Percentiles rank a stretch among this genome's conserved stretches.
Evolutionary conservation across 2,329 filamentous ascomycete species (phyloP).

Genomic region (Colletotrichum higginsianum): DNA sequence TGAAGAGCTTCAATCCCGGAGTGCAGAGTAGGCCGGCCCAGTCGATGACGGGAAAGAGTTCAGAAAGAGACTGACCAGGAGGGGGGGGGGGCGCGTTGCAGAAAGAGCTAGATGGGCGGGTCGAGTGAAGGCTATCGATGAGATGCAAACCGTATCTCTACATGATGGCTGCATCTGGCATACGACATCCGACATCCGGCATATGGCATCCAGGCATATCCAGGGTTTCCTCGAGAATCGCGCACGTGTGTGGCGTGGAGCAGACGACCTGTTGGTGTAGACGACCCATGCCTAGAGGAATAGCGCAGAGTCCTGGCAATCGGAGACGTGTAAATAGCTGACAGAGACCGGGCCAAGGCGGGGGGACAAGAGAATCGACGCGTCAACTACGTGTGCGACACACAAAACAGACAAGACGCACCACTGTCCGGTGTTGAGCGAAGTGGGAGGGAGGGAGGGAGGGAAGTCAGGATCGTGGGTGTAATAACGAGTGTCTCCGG

Average conservation of each 20-base stretch:
- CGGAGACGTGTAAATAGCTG: conserved; percentile 14
- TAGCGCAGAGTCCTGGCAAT: conserved; percentile 27
- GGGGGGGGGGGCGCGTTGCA: neutral
- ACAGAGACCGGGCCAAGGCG: conserved; percentile 18
- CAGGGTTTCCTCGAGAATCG: neutral
- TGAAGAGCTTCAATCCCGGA: conserved; percentile 27
- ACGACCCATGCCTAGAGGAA: conserved; percentile 25
- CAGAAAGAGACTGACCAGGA: neutral
- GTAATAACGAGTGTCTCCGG: neutral
- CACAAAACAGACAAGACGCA: conserved; percentile 1
- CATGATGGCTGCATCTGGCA: conserved; percentile 14
- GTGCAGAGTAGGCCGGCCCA: conserved; percentile 15
- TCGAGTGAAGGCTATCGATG: conserved; percentile 30
- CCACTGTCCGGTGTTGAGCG: neutral
- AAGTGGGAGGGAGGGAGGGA: neutral
- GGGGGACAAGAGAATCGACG: neutral
- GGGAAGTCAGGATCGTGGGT: neutral
- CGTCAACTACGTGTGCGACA: conserved; percentile 14
- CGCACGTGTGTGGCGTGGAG: neutral
- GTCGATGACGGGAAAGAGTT: conserved; percentile 17
- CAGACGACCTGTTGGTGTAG: conserved; percentile 5
- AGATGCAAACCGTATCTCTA: conserved; percentile 31
- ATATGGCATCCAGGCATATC: neutral
- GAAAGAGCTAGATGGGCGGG: conserved; percentile 24
- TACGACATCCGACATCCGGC: neutral